These are phyloP conservation scores for Drosera capensis DNA, from an alignment of 148 eudicot species.

Conservation along the genomic window DNA sequence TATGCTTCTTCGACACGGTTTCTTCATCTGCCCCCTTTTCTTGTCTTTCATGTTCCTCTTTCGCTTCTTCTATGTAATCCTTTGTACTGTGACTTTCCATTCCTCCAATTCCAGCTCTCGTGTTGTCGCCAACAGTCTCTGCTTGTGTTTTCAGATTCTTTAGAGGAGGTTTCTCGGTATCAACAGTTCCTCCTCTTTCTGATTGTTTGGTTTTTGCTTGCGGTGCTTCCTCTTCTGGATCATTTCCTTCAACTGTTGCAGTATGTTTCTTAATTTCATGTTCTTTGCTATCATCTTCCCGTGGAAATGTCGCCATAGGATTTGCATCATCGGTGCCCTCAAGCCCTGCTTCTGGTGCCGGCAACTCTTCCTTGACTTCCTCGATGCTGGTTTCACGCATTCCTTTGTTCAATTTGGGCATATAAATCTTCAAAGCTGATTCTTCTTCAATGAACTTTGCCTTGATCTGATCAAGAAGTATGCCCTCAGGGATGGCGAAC, in stretches of 20 bases:
- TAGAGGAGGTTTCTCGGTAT: background rate
- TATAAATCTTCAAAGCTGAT: constrained; percentile 34
- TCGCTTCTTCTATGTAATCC: background rate
- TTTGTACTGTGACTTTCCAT: background rate
- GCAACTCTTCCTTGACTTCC: constrained; percentile 25
- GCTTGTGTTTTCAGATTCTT: background rate
- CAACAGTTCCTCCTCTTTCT: constrained; percentile 1
- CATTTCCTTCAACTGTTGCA: background rate
- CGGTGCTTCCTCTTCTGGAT: background rate
- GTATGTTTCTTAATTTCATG: background rate
- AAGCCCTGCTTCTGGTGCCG: background rate
- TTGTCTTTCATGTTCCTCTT: constrained; percentile 1
- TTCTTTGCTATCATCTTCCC: background rate
- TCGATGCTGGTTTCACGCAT: constrained; percentile 25
- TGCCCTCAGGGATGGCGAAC: constrained; percentile 49
- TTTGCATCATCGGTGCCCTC: background rate
- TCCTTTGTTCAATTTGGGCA: constrained; percentile 59
- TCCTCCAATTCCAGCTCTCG: background rate
- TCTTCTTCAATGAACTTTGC: constrained; percentile 36
- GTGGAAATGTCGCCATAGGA: background rate
- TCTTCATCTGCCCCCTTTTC: background rate
- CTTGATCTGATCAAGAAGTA: constrained; percentile 31
- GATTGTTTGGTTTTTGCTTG: background rate
- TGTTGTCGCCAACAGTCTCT: background rate
- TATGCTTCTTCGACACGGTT: constrained; percentile 1